Evolutionary conservation across 805 yeast species (phyloP).

Genomic region (Saccharomycopsis sp.): DNA sequence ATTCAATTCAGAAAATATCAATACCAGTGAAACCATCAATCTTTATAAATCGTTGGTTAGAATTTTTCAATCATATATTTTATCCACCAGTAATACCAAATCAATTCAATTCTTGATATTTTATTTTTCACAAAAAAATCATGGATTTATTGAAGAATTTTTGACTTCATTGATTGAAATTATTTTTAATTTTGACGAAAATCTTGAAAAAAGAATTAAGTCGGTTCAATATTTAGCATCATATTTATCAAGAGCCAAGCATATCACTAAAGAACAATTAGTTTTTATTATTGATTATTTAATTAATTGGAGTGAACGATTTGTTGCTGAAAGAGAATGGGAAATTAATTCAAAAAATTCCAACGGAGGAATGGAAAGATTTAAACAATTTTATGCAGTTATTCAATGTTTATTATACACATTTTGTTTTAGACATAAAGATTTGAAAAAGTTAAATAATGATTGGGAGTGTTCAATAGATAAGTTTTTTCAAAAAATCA

Average conservation of each 20-base stretch:
- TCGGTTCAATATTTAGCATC: slow-evolving; percentile 89
- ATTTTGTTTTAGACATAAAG: slow-evolving; percentile 71
- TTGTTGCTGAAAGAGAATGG: slow-evolving; percentile 71
- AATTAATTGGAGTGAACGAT: slow-evolving; percentile 74
- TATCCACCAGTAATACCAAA: slow-evolving; percentile 88
- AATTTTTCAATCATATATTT: slow-evolving; percentile 67
- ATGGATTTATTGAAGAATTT: slow-evolving; percentile 77
- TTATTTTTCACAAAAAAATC: slow-evolving; percentile 69
- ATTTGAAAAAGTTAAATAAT: slow-evolving; percentile 20
- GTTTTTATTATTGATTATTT: slow-evolving; percentile 74
- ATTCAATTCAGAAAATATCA: background rate
- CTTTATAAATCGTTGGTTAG: slow-evolving; percentile 67
- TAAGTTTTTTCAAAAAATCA: slow-evolving; percentile 75
- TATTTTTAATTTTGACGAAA: slow-evolving; percentile 59
- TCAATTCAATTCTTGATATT: slow-evolving; percentile 80
- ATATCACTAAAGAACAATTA: slow-evolving; percentile 60
- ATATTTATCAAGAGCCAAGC: slow-evolving; percentile 77
- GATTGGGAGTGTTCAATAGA: slow-evolving; percentile 77
- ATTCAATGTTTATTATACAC: slow-evolving; percentile 86
- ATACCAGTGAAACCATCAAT: slow-evolving; percentile 53
- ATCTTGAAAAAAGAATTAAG: slow-evolving; percentile 68
- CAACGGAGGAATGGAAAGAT: slow-evolving; percentile 75
- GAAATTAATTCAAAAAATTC: slow-evolving; percentile 51
- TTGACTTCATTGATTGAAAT: slow-evolving; percentile 73
- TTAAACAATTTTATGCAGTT: slow-evolving; percentile 80